These are phyloP conservation scores for Trichosporon sp. DNA, from an alignment of 1,284 basidiomycete genomes.

Conservation along the genomic window DNA sequence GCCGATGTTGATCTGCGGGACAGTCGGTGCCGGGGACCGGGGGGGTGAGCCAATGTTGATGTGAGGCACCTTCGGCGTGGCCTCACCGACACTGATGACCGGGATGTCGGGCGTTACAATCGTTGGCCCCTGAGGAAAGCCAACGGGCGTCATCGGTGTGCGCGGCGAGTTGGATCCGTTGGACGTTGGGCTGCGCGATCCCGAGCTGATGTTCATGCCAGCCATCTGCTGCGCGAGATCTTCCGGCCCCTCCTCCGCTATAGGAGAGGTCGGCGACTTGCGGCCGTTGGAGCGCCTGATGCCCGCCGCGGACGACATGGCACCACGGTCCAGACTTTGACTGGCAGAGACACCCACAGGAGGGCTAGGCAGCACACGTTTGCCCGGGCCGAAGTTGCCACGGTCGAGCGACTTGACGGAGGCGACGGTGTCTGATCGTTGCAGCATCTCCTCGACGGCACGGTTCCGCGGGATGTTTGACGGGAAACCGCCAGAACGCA, in stretches of 20 bases:
- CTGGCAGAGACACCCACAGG: conserved; percentile 46
- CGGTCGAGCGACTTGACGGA: conserved; percentile 54
- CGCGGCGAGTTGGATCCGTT: conserved; percentile 7
- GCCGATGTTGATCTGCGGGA: conserved; percentile 4
- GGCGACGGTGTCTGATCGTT: conserved; percentile 52
- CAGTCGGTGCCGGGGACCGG: background rate
- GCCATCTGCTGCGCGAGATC: conserved; percentile 29
- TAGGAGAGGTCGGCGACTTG: conserved; percentile 8
- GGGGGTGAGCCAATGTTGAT: conserved; percentile 3
- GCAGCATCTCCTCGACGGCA: conserved; percentile 33
- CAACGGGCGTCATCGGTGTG: conserved; percentile 7
- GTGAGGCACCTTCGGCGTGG: background rate
- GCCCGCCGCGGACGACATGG: conserved; percentile 23
- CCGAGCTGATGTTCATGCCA: conserved; percentile 16
- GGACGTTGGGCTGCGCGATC: conserved; percentile 22
- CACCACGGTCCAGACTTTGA: conserved; percentile 49
- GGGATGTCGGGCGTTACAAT: conserved; percentile 13
- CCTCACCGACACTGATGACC: conserved; percentile 19
- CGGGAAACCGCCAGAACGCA: background rate
- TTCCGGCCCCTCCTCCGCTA: conserved; percentile 20
- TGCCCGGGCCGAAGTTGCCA: conserved; percentile 35
- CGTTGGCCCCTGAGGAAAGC: conserved; percentile 10
- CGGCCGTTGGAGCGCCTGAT: background rate
- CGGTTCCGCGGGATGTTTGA: conserved; percentile 12
- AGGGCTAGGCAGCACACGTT: conserved; percentile 48